Percentiles rank a stretch among this genome's conserved stretches.
Evolutionary conservation across 306 rosid genomes (phyloP).

Genomic region (Medicago truncatula): DNA sequence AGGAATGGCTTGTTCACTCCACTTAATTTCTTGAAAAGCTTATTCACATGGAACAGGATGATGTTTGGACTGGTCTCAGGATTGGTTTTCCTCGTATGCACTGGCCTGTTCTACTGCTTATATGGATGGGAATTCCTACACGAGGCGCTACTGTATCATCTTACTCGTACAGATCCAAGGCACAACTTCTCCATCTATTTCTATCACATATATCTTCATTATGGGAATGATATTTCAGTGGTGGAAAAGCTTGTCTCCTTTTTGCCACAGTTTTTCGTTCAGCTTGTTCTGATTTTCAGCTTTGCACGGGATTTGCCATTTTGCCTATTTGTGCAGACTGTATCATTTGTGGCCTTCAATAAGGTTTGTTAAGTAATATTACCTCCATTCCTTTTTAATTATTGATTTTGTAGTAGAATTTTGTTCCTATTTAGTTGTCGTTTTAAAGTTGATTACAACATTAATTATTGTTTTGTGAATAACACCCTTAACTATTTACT

Average conservation of each 20-base stretch:
- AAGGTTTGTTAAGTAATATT: constrained; percentile 58
- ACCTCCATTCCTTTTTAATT: no score
- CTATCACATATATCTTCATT: constrained; percentile 87
- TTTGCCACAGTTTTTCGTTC: constrained; percentile 84
- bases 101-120: constrained; percentile 68
- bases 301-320: constrained; percentile 83
- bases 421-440: no score
- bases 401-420: no score
- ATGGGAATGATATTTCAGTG: constrained; percentile 57
- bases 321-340: constrained; percentile 80
- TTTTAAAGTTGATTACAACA: no score
- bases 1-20: constrained; percentile 38
- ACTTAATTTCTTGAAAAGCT: constrained; percentile 55
- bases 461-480: no score
- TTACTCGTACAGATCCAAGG: constrained; percentile 91
- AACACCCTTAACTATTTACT: no score
- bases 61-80: constrained; percentile 77
- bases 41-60: constrained; percentile 68
- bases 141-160: constrained; percentile 89
- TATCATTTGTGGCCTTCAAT: constrained; percentile 90
- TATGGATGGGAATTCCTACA: constrained; percentile 87
- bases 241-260: constrained; percentile 89
- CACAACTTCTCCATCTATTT: constrained; percentile 91
- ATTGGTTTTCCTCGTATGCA: constrained; percentile 65
- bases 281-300: constrained; percentile 71